These are phyloP conservation scores for Phytopythium sindhum DNA, from an alignment of 352 stramenopile genomes.

Conservation along the genomic window DNA sequence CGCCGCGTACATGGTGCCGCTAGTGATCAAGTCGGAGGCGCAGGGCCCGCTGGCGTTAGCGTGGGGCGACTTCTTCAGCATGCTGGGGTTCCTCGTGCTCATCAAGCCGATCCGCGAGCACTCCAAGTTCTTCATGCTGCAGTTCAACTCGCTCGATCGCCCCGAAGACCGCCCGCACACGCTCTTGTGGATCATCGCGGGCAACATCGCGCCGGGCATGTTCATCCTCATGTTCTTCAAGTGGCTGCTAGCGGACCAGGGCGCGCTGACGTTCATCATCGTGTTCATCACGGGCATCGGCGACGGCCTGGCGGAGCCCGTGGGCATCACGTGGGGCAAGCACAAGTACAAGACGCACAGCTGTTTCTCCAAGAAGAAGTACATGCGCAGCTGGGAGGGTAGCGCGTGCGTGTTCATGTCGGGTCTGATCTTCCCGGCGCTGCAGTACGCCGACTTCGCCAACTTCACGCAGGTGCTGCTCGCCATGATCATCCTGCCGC, in stretches of 20 bases:
- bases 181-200: slow-evolving; percentile 77
- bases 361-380: slow-evolving; percentile 82
- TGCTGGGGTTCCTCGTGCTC: slow-evolving; percentile 76
- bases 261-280: slow-evolving; percentile 65
- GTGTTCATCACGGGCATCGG: slow-evolving; percentile 83
- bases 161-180: slow-evolving; percentile 78
- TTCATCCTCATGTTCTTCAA: slow-evolving; percentile 86
- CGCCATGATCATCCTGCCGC: slow-evolving; percentile 80
- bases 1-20: slow-evolving; percentile 74
- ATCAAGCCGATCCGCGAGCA: slow-evolving; percentile 82
- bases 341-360: slow-evolving; percentile 86
- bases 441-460: slow-evolving; percentile 80
- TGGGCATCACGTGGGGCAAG: slow-evolving; percentile 75
- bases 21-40: slow-evolving; percentile 65
- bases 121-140: slow-evolving; percentile 84
- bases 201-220: slow-evolving; percentile 52
- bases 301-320: slow-evolving; percentile 70
- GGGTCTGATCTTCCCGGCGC: slow-evolving; percentile 79
- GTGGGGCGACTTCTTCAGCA: slow-evolving; percentile 81
- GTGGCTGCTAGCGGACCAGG: slow-evolving; percentile 68
- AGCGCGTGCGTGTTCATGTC: slow-evolving; percentile 78
- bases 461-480: slow-evolving; percentile 62
- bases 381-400: slow-evolving; percentile 82
- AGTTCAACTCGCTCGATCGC: slow-evolving; percentile 86
- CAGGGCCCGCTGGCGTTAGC: slow-evolving; percentile 59